Evolutionary conservation across 768 basidiomycete species (phyloP).

Genomic region (Cytidiella melzeri): DNA sequence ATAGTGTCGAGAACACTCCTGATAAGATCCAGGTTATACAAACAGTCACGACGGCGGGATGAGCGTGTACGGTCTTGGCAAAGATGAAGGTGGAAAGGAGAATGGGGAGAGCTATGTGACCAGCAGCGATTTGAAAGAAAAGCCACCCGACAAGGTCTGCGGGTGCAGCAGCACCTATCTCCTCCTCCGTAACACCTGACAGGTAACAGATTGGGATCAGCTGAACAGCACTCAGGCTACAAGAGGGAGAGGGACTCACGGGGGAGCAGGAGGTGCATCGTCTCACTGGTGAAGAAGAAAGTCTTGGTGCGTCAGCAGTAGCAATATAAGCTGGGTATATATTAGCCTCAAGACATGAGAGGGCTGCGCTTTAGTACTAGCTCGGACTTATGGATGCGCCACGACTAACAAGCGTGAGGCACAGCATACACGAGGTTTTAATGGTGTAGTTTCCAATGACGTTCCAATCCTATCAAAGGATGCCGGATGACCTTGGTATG

Average conservation of each 20-base stretch:
- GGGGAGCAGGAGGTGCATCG: not conserved
- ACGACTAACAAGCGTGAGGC: slow-evolving; percentile 6
- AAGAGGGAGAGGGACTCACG: not conserved
- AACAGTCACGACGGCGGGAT: slow-evolving; percentile 40
- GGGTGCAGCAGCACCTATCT: slow-evolving; percentile 20
- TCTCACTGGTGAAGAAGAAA: not conserved
- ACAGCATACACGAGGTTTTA: slow-evolving; percentile 14
- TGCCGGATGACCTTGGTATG: not conserved
- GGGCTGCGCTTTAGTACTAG: not conserved
- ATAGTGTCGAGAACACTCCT: slow-evolving; percentile 35
- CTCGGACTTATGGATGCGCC: not conserved
- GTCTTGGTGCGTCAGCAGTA: not conserved
- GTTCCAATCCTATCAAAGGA: not conserved
- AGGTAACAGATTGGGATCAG: not conserved
- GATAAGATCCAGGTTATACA: slow-evolving; percentile 44
- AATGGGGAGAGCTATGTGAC: slow-evolving; percentile 39
- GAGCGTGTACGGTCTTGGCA: slow-evolving; percentile 31
- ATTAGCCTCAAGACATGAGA: not conserved
- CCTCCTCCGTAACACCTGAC: slow-evolving; percentile 20
- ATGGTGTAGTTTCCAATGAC: slow-evolving; percentile 8
- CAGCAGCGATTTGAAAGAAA: slow-evolving; percentile 39
- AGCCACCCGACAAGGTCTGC: slow-evolving; percentile 35
- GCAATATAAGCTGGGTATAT: not conserved
- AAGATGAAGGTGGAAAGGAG: slow-evolving; percentile 40
- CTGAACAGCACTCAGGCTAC: not conserved